A percentile compares a stretch with the other conserved stretches of the same genome.
Evolutionary conservation across 495 filamentous ascomycete species (phyloP).

Genomic region (Neurospora sp.): DNA sequence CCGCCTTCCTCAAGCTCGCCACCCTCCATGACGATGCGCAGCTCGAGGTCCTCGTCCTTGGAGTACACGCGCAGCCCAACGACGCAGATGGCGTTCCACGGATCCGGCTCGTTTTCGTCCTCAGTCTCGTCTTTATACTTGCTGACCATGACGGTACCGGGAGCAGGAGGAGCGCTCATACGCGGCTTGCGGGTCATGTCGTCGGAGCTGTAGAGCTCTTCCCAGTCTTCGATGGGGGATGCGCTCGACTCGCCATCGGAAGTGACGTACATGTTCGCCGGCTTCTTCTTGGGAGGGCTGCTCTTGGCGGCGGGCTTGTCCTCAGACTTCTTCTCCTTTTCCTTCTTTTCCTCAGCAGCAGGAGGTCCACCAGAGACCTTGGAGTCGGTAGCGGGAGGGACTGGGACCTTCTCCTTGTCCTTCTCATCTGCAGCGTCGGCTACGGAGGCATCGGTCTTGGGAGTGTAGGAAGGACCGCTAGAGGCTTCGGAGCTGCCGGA

Average conservation of each 20-base stretch:
- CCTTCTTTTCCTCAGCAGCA: background rate
- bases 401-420: conserved; percentile 21
- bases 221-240: conserved; percentile 41
- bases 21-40: conserved; percentile 39
- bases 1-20: conserved; percentile 37
- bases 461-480: conserved; percentile 18
- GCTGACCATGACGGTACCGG: conserved; percentile 21
- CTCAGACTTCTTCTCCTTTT: background rate
- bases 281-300: conserved; percentile 8
- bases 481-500: conserved; percentile 14
- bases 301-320: conserved; percentile 1
- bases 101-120: conserved; percentile 36
- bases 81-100: conserved; percentile 43
- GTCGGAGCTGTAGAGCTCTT: conserved; percentile 38
- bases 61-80: conserved; percentile 41
- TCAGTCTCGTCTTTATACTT: conserved; percentile 32
- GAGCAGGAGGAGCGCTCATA: conserved; percentile 19
- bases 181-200: conserved; percentile 41
- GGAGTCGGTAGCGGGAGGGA: conserved; percentile 12
- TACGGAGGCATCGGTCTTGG: conserved; percentile 19
- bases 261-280: conserved; percentile 20
- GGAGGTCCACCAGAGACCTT: conserved; percentile 19
- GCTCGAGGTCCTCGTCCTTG: conserved; percentile 35
- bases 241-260: conserved; percentile 39
- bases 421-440: conserved; percentile 11